Evolutionary conservation across 2,329 filamentous ascomycete species (phyloP).

Genomic region (Sporothrix euskadiensis): DNA sequence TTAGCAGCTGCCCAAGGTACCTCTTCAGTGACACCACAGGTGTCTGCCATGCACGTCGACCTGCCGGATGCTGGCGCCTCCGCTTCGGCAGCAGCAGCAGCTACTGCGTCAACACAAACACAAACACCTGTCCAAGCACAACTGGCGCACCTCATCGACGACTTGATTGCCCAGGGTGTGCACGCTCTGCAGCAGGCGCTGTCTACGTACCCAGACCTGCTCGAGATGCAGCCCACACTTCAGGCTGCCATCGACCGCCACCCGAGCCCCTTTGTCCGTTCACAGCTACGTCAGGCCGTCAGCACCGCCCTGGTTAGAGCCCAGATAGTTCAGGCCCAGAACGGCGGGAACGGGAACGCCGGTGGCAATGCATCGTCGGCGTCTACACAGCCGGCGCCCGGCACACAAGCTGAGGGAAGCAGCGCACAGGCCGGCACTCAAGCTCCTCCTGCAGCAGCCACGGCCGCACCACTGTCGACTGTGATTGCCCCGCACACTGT

Average conservation of each 20-base stretch:
- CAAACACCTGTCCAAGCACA: constrained; percentile 44
- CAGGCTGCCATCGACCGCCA: constrained; percentile 55
- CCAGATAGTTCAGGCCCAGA: constrained; percentile 47
- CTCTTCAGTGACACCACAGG: neutral
- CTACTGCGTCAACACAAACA: constrained; percentile 35
- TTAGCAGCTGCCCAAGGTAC: neutral
- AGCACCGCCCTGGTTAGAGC: constrained; percentile 48
- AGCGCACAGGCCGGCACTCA: neutral
- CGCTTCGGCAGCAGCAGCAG: neutral
- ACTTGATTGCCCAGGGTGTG: constrained; percentile 53
- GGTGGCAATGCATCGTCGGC: neutral
- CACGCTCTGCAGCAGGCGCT: constrained; percentile 50
- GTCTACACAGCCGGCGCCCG: neutral
- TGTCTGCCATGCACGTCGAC: constrained; percentile 25
- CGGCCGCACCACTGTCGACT: neutral
- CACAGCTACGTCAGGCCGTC: constrained; percentile 53
- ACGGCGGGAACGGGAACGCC: neutral
- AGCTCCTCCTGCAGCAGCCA: neutral
- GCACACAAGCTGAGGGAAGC: neutral
- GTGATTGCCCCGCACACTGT: constrained; percentile 11
- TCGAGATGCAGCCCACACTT: constrained; percentile 51
- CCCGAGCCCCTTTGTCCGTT: constrained; percentile 49
- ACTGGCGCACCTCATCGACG: constrained; percentile 56
- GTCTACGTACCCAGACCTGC: constrained; percentile 50
- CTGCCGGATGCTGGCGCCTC: neutral